Evolutionary conservation across 169 alveolate species (phyloP), one percentile per base, ranked within the genome.

Genomic region (Ichthyophthirius multifiliis): DNA sequence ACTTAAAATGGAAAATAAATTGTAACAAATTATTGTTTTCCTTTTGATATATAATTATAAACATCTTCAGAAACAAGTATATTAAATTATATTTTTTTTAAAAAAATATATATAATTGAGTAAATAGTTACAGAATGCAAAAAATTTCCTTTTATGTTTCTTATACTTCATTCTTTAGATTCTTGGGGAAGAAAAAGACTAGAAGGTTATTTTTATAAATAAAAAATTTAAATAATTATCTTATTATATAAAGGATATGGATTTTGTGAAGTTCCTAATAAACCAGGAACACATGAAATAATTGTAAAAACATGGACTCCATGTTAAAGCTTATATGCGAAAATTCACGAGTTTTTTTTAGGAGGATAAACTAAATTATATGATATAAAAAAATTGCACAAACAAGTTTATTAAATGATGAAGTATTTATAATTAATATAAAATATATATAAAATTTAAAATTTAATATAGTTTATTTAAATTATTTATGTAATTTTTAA

Each of bases 321-420:
- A 15, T 34, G 43, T 55, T 55, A 55, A 55, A 55, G 71, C 4
- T 27, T 55, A 15, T 55, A 55, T 23, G 23, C 23, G 31, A 55
- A 55, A 27, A 27, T 55, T 15, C 71, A 55, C 31, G 71, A 55
- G 13, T 55, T 55, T 6, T 55, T 55, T 18, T 27, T 55, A 55
- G 71, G 71, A 55, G 71, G 71, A 20, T 23, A 55, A 55, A 55
- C 71, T 10, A 55, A 55, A 39, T 39, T 55, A 10, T 55, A 55
- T 55, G 71, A 55, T 55, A 55, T 55, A 2, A 55, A 55, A 55
- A 55, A 55, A 55, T 55, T 12, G 71, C 71, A 15, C 31, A 55
- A 7, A 55, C 23, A 27, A 27, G 43, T 1, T 16, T 55, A 6
- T 5, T 55, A 16, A 55, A 55, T 55, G 71, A 55, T 27, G 71